Base-by-base conservation (phyloP, 2,329 filamentous ascomycete genomes). In the Thielaviopsis populi region DNA sequence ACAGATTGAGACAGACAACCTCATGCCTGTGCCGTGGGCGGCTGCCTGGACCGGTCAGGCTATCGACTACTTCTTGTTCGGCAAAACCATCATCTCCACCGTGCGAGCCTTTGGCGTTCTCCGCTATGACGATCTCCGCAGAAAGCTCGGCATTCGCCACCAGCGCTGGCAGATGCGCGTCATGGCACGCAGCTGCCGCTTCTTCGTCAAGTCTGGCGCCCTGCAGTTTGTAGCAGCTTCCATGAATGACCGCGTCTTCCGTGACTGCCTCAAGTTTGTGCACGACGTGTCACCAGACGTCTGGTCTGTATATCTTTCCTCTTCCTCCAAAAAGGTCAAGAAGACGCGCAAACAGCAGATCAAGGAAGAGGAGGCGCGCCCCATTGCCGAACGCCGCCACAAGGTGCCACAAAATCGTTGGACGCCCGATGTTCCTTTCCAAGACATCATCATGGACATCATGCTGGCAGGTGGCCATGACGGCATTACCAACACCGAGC, bases 81-180 rank as follows among this genome's bases (percentile, higher is more conserved):
- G 80, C 2, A 79, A 80, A 37, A 82, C 81, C 1, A 79, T 83
- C 60, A 75, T 84, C 68, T 80, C 80, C 19, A 74, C 84, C 5
- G 73, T 79, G 65, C 82, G 80, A 67, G 80, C 81, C 61, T 84
- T 81, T 76, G 77, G 75, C 0, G 79, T 84, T 7, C 78, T 85
- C 63, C 77, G 82, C 24, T 78, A 83, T 66, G 76, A 77, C 33
- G 82, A 85, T 67, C 72, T 85, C 63, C 79, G 83, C 67, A 71
- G 73, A 24, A 85, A 85, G 69, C 74, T 85, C 33, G 81, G 80
- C 3, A 76, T 84, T 17, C 69, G 78, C 1, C 77, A 78, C n/a
- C 76, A 77, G 68, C 75, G 75, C 22, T 83, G 80, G 75, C 80
- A 83, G 69, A 84, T 84, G 81, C 82, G 81, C 68, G 79, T 80